Conservation (phyloP, 2,329 filamentous ascomycete species). For the Talaromyces sp. region DNA sequence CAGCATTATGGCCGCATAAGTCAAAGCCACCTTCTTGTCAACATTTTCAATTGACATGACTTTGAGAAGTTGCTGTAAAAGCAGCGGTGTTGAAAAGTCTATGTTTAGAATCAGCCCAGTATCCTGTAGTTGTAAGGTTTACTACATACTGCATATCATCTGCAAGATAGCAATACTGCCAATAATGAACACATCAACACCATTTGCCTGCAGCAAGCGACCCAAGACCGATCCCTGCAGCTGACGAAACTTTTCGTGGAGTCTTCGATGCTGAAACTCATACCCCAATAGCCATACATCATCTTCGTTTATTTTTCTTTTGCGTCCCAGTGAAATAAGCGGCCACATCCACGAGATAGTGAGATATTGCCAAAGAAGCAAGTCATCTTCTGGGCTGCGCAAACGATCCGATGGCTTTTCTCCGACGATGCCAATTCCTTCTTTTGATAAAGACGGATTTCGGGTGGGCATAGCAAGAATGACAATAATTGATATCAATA, state of each 20-base stretch:
- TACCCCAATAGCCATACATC: constrained; percentile 77
- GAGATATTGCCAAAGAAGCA: constrained; percentile 79
- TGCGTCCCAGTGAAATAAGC: constrained; percentile 59
- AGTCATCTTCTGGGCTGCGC: constrained; percentile 73
- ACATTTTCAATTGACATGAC: constrained; percentile 54
- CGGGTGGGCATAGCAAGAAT: constrained; percentile 67
- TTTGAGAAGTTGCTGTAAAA: constrained; percentile 65
- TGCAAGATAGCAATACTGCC: constrained; percentile 60
- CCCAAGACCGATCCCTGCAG: constrained; percentile 66
- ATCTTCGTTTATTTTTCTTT: constrained; percentile 63
- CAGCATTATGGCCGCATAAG: constrained; percentile 60
- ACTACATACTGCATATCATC: constrained; percentile 45
- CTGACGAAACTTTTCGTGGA: constrained; percentile 69
- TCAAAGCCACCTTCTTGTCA: constrained; percentile 53
- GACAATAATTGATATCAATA: constrained; percentile 44
- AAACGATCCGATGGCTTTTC: constrained; percentile 51
- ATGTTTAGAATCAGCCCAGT: constrained; percentile 19
- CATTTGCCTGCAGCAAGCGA: constrained; percentile 69
- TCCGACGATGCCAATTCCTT: constrained; percentile 56
- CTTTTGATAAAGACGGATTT: constrained; percentile 48
- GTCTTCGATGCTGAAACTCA: constrained; percentile 71
- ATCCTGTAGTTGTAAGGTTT: background rate
- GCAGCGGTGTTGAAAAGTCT: constrained; percentile 57
- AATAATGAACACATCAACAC: constrained; percentile 67
- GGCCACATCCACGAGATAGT: constrained; percentile 76